phyloP scores from a whole-genome alignment of 257 asterid genomes.

The Solanum boliviense region DNA sequence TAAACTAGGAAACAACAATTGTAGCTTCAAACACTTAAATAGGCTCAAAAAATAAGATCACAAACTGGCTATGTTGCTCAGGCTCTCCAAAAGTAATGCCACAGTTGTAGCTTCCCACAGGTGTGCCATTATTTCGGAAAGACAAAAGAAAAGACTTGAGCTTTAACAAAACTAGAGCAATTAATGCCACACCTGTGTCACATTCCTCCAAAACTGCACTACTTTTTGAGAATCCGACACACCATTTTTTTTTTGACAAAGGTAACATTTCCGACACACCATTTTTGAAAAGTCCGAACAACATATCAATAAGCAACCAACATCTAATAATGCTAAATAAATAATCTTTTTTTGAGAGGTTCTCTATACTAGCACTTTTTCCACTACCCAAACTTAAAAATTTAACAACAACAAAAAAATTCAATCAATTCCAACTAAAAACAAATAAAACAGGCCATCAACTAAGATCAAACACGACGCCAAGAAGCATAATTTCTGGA shows the following conservation, averaged over 20 bases:
- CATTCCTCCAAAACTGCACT: neutral
- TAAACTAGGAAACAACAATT: neutral
- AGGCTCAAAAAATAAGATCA: neutral
- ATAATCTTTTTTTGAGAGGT: neutral
- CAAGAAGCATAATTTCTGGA: neutral
- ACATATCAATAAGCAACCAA: neutral
- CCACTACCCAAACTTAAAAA: neutral
- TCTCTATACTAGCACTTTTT: neutral
- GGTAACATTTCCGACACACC: neutral
- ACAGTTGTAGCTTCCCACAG: neutral
- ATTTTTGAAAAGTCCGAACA: neutral
- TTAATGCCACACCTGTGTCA: neutral
- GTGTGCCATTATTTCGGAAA: neutral
- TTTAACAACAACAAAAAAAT: neutral
- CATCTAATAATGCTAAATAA: neutral
- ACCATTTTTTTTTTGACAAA: too few relatives aligned
- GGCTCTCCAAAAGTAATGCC: neutral
- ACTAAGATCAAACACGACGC: neutral
- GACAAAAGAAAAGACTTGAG: neutral
- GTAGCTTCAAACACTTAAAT: neutral
- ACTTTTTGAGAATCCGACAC: neutral
- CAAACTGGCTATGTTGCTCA: neutral
- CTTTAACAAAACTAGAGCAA: neutral
- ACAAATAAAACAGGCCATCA: neutral
- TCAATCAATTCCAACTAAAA: neutral